These are phyloP conservation scores for Harringtonia aguacate DNA, from an alignment of 2,329 filamentous ascomycete genomes.

Conservation along the genomic window DNA sequence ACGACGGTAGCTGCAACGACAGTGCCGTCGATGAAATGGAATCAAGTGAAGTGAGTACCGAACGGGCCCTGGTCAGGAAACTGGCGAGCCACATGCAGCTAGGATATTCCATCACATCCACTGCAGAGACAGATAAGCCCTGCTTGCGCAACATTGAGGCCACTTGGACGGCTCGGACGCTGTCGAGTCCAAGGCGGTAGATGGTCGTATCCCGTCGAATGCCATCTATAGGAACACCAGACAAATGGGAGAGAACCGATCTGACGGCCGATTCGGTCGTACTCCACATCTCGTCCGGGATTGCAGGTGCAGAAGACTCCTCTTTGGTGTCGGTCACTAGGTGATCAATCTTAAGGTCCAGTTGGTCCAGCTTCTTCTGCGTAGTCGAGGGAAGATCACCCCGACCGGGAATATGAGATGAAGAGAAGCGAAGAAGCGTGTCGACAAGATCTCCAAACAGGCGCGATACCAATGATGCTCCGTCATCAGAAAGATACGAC, in stretches of 20 bases:
- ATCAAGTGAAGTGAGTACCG: background rate
- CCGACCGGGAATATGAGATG: slow-evolving; percentile 5
- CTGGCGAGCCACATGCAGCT: slow-evolving; percentile 21
- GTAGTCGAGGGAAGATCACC: background rate
- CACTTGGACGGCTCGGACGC: slow-evolving; percentile 76
- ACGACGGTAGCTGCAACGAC: background rate
- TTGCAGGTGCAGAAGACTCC: background rate
- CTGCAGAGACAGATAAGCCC: slow-evolving; percentile 49
- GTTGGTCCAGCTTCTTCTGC: background rate
- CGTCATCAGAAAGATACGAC: background rate
- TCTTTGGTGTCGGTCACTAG: background rate
- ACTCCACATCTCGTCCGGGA: slow-evolving; percentile 30
- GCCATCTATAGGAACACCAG: slow-evolving; percentile 32
- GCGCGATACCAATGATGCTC: background rate
- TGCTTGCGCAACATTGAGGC: slow-evolving; percentile 53
- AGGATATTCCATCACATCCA: slow-evolving; percentile 61
- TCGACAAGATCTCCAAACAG: slow-evolving; percentile 9
- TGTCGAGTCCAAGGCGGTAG: slow-evolving; percentile 82
- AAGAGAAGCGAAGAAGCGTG: slow-evolving; percentile 3
- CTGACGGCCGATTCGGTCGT: slow-evolving; percentile 41
- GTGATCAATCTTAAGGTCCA: background rate
- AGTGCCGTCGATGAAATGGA: background rate
- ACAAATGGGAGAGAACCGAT: slow-evolving; percentile 46
- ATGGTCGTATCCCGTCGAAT: slow-evolving; percentile 60
- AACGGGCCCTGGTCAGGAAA: background rate